Evolutionary conservation across 2,329 filamentous ascomycete genomes (phyloP), one percentile per base, ranked within the genome.

Genomic region (Alternaria metachromatica): DNA sequence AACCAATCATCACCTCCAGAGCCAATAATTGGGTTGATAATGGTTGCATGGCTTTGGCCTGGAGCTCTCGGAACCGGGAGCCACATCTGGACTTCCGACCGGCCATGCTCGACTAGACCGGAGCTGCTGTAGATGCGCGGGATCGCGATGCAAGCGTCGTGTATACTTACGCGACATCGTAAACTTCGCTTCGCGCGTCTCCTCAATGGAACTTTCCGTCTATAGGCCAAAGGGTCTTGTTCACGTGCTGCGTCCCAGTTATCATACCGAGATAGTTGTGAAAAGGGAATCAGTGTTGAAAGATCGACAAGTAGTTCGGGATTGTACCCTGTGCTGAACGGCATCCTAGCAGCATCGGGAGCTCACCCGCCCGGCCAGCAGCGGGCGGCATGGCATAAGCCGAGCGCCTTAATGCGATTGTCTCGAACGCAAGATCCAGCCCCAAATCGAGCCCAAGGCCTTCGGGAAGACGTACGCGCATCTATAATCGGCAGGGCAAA

Each of bases 401-500:
- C 41, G 44, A 58, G 41, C 37, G 54, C 55, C 43, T 54, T 54
- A 44, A 60, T 23, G 20, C 25, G 37, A 65, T 59, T 44, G n/a
- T 30, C 54, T 58, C 48, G 44, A 50, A 37, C 18, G 41, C 44
- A 25, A 25, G 28, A 30, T n/a, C 30, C 49, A 46, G 45, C 20
- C 37, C 25, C 20, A 28, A 25, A n/a, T 51, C 50, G 13, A 59
- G 55, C 51, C 63, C 33, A 41, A 37, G 20, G n/a, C 48, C 13
- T 56, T 15, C 48, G 20, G 44, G 43, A 23, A 15, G 9, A 33
- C 28, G 41, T 23, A 41, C 55, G 50, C 43, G 37, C 49, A 62
- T 51, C 58, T 68, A 71, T 73, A 73, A 46, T 67, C 58, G 55
- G 51, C 37, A 65, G 56, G 62, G 23, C 57, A 45, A 65, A 62